Percentiles rank a stretch among this genome's conserved stretches.
These are phyloP conservation scores for Chloropicon primus DNA, from an alignment of 139 green algal species.

Conservation along the genomic window DNA sequence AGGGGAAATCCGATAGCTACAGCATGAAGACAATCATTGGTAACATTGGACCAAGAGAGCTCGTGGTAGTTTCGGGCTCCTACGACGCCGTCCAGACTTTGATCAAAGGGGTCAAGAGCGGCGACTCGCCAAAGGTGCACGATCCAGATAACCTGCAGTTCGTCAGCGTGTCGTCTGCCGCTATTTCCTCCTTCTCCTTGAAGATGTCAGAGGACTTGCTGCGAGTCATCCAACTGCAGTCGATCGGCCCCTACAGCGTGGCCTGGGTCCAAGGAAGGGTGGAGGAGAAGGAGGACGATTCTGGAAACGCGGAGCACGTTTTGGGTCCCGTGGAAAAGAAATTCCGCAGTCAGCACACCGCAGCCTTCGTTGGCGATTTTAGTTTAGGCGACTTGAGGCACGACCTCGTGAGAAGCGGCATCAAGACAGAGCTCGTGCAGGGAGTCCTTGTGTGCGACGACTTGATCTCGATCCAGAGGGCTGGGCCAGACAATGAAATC, in stretches of 20 bases:
- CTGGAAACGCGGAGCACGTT: background rate
- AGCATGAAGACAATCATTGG: slow-evolving; percentile 41
- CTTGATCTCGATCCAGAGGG: slow-evolving; percentile 22
- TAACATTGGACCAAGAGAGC: slow-evolving; percentile 38
- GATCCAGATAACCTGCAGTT: background rate
- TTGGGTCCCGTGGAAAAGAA: background rate
- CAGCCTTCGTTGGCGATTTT: slow-evolving; percentile 39
- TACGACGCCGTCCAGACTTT: slow-evolving; percentile 19
- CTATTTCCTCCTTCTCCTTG: background rate
- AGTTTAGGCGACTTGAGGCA: slow-evolving; percentile 41
- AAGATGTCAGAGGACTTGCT: slow-evolving; percentile 33
- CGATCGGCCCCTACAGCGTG: slow-evolving; percentile 30
- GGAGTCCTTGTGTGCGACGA: slow-evolving; percentile 33
- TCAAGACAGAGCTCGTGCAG: slow-evolving; percentile 34
- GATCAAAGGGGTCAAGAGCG: slow-evolving; percentile 8
- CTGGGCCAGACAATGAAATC: slow-evolving; percentile 21
- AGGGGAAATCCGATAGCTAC: slow-evolving; percentile 38
- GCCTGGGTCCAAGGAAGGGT: slow-evolving; percentile 39
- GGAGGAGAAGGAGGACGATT: slow-evolving; percentile 13
- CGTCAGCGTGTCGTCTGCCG: background rate
- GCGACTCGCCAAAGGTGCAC: slow-evolving; percentile 27
- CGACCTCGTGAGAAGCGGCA: slow-evolving; percentile 31
- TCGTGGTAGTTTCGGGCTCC: slow-evolving; percentile 36
- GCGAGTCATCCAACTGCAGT: slow-evolving; percentile 12
- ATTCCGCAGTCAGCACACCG: slow-evolving; percentile 4